Conservation (phyloP, 306 rosid species). For the Cicer cuneatum region DNA sequence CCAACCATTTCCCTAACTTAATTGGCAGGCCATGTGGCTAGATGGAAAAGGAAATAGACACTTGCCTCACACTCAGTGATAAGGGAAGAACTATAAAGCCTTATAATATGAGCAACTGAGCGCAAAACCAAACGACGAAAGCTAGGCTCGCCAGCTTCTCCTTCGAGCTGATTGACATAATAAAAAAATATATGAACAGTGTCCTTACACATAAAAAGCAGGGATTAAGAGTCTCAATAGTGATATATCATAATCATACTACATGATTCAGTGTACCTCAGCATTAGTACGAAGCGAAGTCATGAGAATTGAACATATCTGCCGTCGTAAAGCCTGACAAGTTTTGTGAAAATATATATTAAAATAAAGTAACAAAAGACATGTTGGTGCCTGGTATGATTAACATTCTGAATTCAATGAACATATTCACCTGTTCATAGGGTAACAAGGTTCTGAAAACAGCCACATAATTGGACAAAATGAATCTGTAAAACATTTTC, state of each 20-base stretch:
- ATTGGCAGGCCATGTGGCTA: conserved; percentile 23
- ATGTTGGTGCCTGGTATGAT: conserved; percentile 38
- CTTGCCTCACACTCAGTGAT: conserved; percentile 94
- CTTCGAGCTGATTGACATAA: conserved; percentile 73
- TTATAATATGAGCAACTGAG: conserved; percentile 96
- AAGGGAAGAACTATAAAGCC: conserved; percentile 95
- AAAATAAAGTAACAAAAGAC: conserved; percentile 31
- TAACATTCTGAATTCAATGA: conserved; percentile 31
- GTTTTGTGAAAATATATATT: conserved; percentile 44
- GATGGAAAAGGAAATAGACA: conserved; percentile 43
- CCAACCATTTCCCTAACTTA: conserved; percentile 27
- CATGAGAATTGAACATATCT: conserved; percentile 92
- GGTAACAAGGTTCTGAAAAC: conserved; percentile 80
- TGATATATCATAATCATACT: conserved; percentile 25
- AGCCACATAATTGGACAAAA: conserved; percentile 89
- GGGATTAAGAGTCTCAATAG: conserved; percentile 22
- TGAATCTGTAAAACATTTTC: conserved; percentile 60
- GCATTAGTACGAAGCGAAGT: conserved; percentile 92
- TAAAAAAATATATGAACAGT: conserved; percentile 34
- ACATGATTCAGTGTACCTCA: conserved; percentile 67
- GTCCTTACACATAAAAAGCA: conserved; percentile 39
- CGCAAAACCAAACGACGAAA: conserved; percentile 96
- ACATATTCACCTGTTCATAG: conserved; percentile 79
- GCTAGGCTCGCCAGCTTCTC: conserved; percentile 94
- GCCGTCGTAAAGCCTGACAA: conserved; percentile 75